Conservation (phyloP, 176 grass and related monocot species). For the sorghum (Sorghum bicolor) region Sorghum_bicolor_NCBIv3 NC_012871.2:61521501-61522000, state of each 20-base stretch:
- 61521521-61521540: neutral
- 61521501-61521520: neutral
- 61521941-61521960: too few species aligned
- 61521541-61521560: neutral
- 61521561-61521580: neutral
- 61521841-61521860: neutral
- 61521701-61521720: neutral
- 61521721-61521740: neutral
- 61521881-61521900: too few species aligned
- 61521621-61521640: neutral
- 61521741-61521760: neutral
- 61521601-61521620: neutral
- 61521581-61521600: neutral
- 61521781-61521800: slow-evolving; percentile 20
- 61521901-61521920: too few species aligned
- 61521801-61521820: slow-evolving; percentile 39
- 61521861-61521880: neutral
- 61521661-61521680: neutral
- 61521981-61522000: too few species aligned
- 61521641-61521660: neutral
- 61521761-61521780: slow-evolving; percentile 20
- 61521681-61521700: slow-evolving; percentile 5
- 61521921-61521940: too few species aligned
- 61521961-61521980: too few species aligned
- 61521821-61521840: slow-evolving; percentile 30